phyloP scores from a whole-genome alignment of 148 eudicot genomes.

The Nepenthes gracilis region DNA sequence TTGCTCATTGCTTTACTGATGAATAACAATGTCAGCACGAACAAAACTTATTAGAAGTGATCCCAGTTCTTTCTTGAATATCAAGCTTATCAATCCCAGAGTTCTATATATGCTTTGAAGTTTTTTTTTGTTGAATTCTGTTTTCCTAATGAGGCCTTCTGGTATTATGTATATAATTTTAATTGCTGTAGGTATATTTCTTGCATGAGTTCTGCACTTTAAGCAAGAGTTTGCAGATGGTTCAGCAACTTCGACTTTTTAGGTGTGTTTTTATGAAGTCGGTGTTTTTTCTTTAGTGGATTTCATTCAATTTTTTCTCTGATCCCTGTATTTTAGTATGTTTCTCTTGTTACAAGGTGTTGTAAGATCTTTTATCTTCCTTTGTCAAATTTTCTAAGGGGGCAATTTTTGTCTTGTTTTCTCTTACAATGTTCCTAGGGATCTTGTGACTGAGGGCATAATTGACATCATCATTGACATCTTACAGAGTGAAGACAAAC shows the following conservation, averaged over 20 bases:
- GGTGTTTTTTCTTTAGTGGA: neutral
- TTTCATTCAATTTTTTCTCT: neutral
- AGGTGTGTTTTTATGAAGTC: slow-evolving; percentile 31
- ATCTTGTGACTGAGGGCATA: slow-evolving; percentile 79
- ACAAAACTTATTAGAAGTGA: no score
- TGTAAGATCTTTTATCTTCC: no score
- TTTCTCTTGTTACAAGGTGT: slow-evolving; percentile 3
- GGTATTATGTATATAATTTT: neutral
- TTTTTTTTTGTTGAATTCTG: no score
- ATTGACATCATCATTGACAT: slow-evolving; percentile 71
- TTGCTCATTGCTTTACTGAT: no score
- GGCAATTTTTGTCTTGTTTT: neutral
- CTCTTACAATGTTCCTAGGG: slow-evolving; percentile 37
- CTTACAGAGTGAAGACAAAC: slow-evolving; percentile 58
- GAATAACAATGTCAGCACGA: no score
- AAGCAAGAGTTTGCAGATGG: slow-evolving; percentile 95
- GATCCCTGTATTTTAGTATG: neutral
- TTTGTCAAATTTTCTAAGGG: neutral
- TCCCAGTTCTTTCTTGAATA: no score
- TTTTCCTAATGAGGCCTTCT: neutral
- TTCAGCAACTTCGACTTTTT: slow-evolving; percentile 76
- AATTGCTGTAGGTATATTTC: slow-evolving; percentile 49
- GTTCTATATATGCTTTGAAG: no score
- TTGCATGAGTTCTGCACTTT: slow-evolving; percentile 84
- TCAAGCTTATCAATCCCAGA: no score